A percentile compares a stretch with the other conserved stretches of the same genome.
Conservation (phyloP, 2,329 filamentous ascomycete species). For the Monilinia fructigena region DNA sequence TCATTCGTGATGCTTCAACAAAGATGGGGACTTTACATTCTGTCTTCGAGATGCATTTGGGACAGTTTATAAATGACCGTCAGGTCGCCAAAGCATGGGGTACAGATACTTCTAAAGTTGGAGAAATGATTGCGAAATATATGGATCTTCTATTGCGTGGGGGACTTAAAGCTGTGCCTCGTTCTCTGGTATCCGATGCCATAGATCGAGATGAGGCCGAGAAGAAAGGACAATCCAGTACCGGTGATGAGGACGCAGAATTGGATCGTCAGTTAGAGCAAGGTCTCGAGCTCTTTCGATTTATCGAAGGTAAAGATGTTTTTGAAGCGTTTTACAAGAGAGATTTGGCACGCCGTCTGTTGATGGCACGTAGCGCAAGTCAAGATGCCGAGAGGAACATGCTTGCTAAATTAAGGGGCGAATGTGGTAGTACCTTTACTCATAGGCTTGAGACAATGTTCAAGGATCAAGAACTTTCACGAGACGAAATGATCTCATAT, state of each 20-base stretch:
- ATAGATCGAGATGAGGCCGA: constrained; percentile 58
- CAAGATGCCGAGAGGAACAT: constrained; percentile 95
- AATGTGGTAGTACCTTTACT: constrained; percentile 92
- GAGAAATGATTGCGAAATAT: constrained; percentile 98
- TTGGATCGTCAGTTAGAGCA: constrained; percentile 90
- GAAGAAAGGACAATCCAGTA: constrained; percentile 62
- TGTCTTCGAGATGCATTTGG: constrained; percentile 82
- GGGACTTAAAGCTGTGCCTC: constrained; percentile 79
- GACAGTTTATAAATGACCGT: constrained; percentile 85
- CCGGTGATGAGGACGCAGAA: constrained; percentile 86
- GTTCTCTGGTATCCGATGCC: constrained; percentile 61
- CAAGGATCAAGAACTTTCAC: constrained; percentile 90
- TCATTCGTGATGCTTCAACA: constrained; percentile 71
- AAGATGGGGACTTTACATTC: constrained; percentile 74
- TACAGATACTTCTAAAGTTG: constrained; percentile 87
- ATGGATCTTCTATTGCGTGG: constrained; percentile 86
- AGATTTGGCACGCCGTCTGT: constrained; percentile 81
- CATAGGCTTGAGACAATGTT: constrained; percentile 99
- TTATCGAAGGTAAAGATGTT: constrained; percentile 94
- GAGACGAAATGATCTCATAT: constrained; percentile 91
- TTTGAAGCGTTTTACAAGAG: constrained; percentile 99
- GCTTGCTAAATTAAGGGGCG: constrained; percentile 84
- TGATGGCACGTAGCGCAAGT: constrained; percentile 91
- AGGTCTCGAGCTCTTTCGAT: constrained; percentile 90
- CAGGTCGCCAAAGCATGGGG: constrained; percentile 71